phyloP scores from a whole-genome alignment of 495 filamentous ascomycete genomes.

The Penicillium bialowiezense region DNA sequence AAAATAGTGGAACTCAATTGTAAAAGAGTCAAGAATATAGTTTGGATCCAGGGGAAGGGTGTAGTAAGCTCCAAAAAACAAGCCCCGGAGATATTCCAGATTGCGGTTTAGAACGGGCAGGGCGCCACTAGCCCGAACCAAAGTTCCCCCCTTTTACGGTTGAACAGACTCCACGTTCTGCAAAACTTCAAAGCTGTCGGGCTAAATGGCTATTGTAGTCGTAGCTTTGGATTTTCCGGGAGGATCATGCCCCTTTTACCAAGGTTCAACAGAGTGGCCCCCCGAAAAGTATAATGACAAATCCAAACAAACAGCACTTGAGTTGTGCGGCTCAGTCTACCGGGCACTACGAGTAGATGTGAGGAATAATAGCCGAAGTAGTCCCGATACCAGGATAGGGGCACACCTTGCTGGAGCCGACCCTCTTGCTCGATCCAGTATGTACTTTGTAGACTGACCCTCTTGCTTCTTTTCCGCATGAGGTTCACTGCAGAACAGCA shows the following conservation, averaged over 20 bases:
- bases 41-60: slow-evolving; percentile 14
- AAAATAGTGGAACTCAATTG: not conserved
- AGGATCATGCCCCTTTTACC: not conserved
- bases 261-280: not conserved
- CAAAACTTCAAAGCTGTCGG: not conserved
- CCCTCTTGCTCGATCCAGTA: not conserved
- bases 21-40: slow-evolving; percentile 10
- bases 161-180: not conserved
- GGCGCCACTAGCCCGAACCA: slow-evolving; percentile 13
- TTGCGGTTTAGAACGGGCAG: slow-evolving; percentile 22
- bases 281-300: not conserved
- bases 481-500: slow-evolving; percentile 11
- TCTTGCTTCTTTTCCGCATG: slow-evolving; percentile 9
- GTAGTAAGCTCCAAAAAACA: not conserved
- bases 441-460: no score
- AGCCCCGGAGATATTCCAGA: slow-evolving; percentile 25
- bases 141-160: not conserved
- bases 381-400: not conserved
- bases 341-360: no score
- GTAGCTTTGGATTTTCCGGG: not conserved
- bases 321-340: no score
- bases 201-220: not conserved
- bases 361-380: not conserved
- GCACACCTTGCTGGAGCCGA: not conserved
- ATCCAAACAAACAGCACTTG: not conserved